Evolutionary conservation across 2,329 filamentous ascomycete species (phyloP).

Genomic region (Pseudocercospora eumusae): DNA sequence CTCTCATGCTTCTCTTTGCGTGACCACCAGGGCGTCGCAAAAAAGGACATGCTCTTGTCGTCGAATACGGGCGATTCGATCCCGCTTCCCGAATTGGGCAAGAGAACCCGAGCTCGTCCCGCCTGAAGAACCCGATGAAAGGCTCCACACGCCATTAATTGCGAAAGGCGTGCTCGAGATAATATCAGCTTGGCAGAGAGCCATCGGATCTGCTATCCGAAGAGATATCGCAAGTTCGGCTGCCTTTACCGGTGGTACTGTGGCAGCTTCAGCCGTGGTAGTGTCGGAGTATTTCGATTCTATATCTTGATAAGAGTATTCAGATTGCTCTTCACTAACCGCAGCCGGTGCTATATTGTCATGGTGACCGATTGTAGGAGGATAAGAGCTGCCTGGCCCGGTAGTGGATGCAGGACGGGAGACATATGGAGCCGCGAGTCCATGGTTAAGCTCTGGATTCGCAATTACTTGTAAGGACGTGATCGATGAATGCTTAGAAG

Average conservation of each 20-base stretch:
- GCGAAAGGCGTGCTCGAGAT: background rate
- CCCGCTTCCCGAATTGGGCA: background rate
- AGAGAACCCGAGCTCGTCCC: background rate
- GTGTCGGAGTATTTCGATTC: background rate
- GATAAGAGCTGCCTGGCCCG: background rate
- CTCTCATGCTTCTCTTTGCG: background rate
- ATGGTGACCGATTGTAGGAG: background rate
- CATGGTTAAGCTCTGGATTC: background rate
- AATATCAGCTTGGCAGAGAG: background rate
- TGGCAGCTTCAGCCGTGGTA: background rate
- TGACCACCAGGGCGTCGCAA: background rate
- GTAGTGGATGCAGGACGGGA: background rate
- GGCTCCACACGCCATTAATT: background rate
- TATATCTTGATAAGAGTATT: background rate
- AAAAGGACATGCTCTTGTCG: background rate
- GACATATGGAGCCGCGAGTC: background rate
- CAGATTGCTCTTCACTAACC: background rate
- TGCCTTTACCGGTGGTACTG: background rate
- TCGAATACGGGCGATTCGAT: background rate
- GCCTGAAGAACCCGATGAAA: background rate
- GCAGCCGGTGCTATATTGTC: background rate
- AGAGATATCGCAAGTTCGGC: background rate
- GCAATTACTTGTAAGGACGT: background rate
- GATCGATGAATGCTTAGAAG: background rate
- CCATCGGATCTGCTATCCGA: background rate